Conservation (phyloP, 805 yeast genomes). For the Sugiyamaella chiloensis region DNA sequence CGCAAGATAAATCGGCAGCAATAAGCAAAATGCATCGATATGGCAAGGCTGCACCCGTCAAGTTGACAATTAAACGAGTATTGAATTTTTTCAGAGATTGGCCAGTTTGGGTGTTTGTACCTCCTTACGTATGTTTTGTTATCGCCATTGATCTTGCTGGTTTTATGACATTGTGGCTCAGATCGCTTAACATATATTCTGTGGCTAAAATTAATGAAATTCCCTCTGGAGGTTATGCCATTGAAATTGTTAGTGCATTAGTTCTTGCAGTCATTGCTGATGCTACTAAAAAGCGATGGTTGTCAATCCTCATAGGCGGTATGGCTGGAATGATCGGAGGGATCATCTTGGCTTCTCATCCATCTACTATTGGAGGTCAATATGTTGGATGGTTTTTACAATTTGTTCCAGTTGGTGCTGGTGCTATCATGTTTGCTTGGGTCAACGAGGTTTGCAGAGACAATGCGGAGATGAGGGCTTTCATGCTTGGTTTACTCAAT, state of each 20-base stretch:
- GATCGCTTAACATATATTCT: slow-evolving; percentile 25
- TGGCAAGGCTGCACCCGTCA: slow-evolving; percentile 4
- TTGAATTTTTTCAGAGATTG: slow-evolving; percentile 4
- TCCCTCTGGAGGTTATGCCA: slow-evolving; percentile 15
- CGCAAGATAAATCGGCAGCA: slow-evolving; percentile 29
- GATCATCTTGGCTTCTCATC: slow-evolving; percentile 7
- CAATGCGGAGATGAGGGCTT: slow-evolving; percentile 10
- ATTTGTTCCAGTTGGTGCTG: slow-evolving; percentile 11
- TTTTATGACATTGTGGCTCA: slow-evolving; percentile 47
- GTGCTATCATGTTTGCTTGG: slow-evolving; percentile 15
- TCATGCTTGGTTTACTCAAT: slow-evolving; percentile 8
- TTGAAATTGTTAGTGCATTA: slow-evolving; percentile 14
- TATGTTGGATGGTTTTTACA: slow-evolving; percentile 13
- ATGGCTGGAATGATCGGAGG: slow-evolving; percentile 12
- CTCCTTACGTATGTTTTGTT: slow-evolving; percentile 9
- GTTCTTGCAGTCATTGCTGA: slow-evolving; percentile 13
- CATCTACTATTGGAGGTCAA: neutral
- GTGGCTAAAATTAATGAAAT: slow-evolving; percentile 11
- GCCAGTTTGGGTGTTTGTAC: slow-evolving; percentile 6
- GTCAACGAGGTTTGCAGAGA: slow-evolving; percentile 9
- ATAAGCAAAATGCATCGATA: slow-evolving; percentile 8
- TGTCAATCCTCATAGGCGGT: slow-evolving; percentile 4
- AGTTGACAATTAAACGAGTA: slow-evolving; percentile 6
- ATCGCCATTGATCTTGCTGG: slow-evolving; percentile 9
- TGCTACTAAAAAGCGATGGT: slow-evolving; percentile 13